Evolutionary conservation across 306 rosid genomes (phyloP), one percentile per base, ranked within the genome.

Genomic region (Sesbania bispinosa): DNA sequence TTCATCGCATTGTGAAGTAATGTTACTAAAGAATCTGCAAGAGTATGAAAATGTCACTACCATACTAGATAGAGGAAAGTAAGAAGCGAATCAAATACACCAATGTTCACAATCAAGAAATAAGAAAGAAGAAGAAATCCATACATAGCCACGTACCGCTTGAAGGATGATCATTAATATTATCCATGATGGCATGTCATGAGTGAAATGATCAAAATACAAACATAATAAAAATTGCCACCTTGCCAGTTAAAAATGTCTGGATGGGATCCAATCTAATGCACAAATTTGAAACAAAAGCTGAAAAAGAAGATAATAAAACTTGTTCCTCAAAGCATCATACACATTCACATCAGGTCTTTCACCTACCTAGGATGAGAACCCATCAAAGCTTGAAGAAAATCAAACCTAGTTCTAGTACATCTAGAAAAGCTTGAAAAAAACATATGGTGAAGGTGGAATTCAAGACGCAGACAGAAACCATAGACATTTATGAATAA

Each of bases 401-500:
- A 65, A 69, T 15, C 76, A 71, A 79, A 38, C 70, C 69, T 60
- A 60, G 76, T 60, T 69, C 74, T 52, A 63, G 63, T 68, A 57
- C 79, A 63, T 32, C 67, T 52, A 47, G 81, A 72, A 52, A 69
- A 79, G 55, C 68, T 80, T 68, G 38, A 73, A 29, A 54, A 48
- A 48, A 73, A 46, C 13, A 26, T 55, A 47, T 62, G 73, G 63
- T 62, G 62, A 66, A 65, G 57, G 64, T 53, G 39, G 36, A 63
- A 73, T 66, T 74, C 76, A 72, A 64, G 51, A 62, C 58, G 71
- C 39, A 57, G 38, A 60, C 39, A 74, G 55, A 45, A 62, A 83
- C 80, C 77, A 80, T 67, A 51, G 60, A 70, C 66, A 60, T 71
- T 83, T 72, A 84, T 55, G 51, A 64, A 76, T 62, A 67, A 76